phyloP scores from a whole-genome alignment of 352 stramenopile species.

The Sclerospora graminicola region DNA sequence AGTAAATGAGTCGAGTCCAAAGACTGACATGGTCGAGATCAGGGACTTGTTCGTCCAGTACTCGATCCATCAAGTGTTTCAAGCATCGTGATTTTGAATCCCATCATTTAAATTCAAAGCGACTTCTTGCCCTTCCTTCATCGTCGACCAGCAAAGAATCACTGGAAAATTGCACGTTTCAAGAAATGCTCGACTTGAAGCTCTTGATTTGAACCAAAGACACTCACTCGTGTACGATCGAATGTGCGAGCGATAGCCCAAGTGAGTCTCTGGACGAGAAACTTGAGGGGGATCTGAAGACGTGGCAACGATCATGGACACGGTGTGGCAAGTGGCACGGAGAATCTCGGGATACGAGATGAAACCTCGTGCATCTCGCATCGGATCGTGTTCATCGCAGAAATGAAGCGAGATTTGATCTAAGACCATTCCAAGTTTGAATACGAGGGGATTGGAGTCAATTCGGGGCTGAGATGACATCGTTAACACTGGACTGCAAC shows the following conservation, averaged over 20 bases:
- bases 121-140: constrained; percentile 16
- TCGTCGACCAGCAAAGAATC: constrained; percentile 40
- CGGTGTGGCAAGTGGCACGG: constrained; percentile 19
- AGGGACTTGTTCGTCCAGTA: constrained; percentile 40
- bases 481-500: no score
- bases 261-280: constrained; percentile 25
- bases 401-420: constrained; percentile 44
- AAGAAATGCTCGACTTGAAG: constrained; percentile 67
- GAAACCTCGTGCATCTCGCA: constrained; percentile 19
- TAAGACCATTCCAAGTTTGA: constrained; percentile 24
- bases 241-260: constrained; percentile 66
- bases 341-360: constrained; percentile 58
- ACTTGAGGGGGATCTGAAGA: constrained; percentile 40
- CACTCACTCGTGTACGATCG: constrained; percentile 44
- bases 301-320: constrained; percentile 41
- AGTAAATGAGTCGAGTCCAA: constrained; percentile 39
- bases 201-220: constrained; percentile 36
- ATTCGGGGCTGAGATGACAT: no score
- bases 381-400: constrained; percentile 49
- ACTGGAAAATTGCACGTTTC: constrained; percentile 62
- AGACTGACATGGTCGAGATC: constrained; percentile 20
- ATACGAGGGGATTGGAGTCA: no score
- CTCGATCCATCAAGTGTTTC: constrained; percentile 11
- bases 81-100: constrained; percentile 31
- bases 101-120: constrained; percentile 34